These are phyloP conservation scores for Mycena pura DNA, from an alignment of 768 basidiomycete genomes.

Conservation along the genomic window DNA sequence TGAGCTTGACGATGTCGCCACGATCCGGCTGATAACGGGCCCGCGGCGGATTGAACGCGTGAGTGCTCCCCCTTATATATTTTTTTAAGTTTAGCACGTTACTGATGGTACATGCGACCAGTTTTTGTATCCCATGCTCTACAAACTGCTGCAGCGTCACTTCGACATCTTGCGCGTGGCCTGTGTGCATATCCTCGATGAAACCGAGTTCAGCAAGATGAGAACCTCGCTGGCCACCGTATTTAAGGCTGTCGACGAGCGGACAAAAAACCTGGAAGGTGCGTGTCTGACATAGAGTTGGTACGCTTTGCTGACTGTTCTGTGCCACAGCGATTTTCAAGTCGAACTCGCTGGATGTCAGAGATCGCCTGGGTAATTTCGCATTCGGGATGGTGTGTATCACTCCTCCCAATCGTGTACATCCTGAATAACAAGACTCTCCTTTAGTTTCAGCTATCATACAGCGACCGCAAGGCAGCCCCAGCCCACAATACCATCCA, in stretches of 20 bases:
- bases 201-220: slow-evolving; percentile 15
- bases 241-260: slow-evolving; percentile 21
- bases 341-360: neutral
- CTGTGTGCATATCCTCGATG: slow-evolving; percentile 5
- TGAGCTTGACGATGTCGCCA: slow-evolving; percentile 23
- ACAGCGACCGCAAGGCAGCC: slow-evolving; percentile 13
- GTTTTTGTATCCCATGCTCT: slow-evolving; percentile 20
- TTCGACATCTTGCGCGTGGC: slow-evolving; percentile 24
- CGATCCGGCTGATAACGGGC: slow-evolving; percentile 29
- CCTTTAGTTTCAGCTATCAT: slow-evolving; percentile 6
- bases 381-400: slow-evolving; percentile 24
- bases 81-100: neutral
- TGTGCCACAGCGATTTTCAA: slow-evolving; percentile 11
- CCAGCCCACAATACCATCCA: slow-evolving; percentile 9
- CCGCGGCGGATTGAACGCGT: slow-evolving; percentile 30
- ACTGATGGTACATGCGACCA: neutral
- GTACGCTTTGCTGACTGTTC: neutral
- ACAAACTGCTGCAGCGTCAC: slow-evolving; percentile 17
- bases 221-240: slow-evolving; percentile 8
- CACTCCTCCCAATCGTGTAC: too few species aligned
- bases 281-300: neutral
- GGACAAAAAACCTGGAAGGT: slow-evolving; percentile 17
- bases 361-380: slow-evolving; percentile 7
- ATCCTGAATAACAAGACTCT: too few species aligned
- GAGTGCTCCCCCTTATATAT: neutral